A percentile compares a stretch with the other conserved stretches of the same genome.
These are phyloP conservation scores for Penicillium sp. DNA, from an alignment of 2,329 filamentous ascomycete genomes.

Conservation along the genomic window DNA sequence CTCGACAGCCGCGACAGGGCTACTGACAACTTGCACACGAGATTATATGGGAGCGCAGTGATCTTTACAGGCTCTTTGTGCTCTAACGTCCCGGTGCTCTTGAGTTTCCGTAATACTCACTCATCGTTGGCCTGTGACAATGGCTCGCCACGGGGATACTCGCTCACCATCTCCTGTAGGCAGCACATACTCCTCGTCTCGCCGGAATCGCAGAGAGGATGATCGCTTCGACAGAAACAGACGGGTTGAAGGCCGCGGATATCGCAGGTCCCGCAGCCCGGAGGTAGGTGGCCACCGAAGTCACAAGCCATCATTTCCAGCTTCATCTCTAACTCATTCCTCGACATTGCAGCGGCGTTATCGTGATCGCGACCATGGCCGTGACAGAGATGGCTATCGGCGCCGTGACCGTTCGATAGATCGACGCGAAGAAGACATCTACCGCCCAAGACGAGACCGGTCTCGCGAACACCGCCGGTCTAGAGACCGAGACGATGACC, in stretches of 20 bases:
- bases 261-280: slow-evolving; percentile 51
- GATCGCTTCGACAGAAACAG: slow-evolving; percentile 55
- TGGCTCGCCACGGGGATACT: slow-evolving; percentile 64
- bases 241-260: slow-evolving; percentile 53
- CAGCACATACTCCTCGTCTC: slow-evolving; percentile 75
- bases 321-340: neutral
- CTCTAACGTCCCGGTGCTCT: slow-evolving; percentile 29
- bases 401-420: slow-evolving; percentile 70
- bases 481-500: slow-evolving; percentile 56
- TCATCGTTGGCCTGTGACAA: slow-evolving; percentile 57
- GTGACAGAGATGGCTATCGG: slow-evolving; percentile 61
- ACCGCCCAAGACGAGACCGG: slow-evolving; percentile 64
- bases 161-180: slow-evolving; percentile 94
- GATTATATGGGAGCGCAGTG: slow-evolving; percentile 29
- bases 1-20: slow-evolving; percentile 3
- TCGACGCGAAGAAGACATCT: slow-evolving; percentile 59
- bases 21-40: neutral
- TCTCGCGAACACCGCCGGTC: slow-evolving; percentile 67
- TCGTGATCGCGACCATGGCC: slow-evolving; percentile 54
- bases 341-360: slow-evolving; percentile 53
- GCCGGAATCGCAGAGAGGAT: slow-evolving; percentile 60
- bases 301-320: neutral
- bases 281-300: slow-evolving; percentile 41
- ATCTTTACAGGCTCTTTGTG: slow-evolving; percentile 21
- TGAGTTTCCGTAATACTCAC: slow-evolving; percentile 50